Percentiles rank a stretch among this genome's conserved stretches.
phyloP scores from a whole-genome alignment of 2,329 filamentous ascomycete genomes.

The Fusarium irregulare region DNA sequence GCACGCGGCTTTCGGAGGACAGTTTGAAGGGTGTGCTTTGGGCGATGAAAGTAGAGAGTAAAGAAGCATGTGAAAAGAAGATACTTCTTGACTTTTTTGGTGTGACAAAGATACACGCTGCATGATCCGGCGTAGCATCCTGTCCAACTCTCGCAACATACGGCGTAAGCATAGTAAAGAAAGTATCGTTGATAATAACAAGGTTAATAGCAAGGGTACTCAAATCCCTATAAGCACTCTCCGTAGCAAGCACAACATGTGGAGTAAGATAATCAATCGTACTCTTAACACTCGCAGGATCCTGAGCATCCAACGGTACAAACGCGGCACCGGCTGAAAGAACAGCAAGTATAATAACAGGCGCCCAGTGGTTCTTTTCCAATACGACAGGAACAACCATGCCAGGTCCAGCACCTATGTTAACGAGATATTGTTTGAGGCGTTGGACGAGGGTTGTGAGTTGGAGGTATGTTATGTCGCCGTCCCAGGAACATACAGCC shows the following conservation, averaged over 20 bases:
- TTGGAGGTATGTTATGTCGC: conserved; percentile 56
- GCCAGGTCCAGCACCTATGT: conserved; percentile 62
- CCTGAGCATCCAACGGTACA: conserved; percentile 61
- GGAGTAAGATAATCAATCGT: conserved; percentile 59
- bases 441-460: conserved; percentile 53
- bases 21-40: conserved; percentile 64
- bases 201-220: conserved; percentile 55
- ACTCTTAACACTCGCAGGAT: conserved; percentile 55
- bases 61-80: conserved; percentile 64
- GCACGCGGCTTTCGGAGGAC: conserved; percentile 62
- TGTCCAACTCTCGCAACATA: conserved; percentile 47
- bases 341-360: conserved; percentile 75
- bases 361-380: conserved; percentile 75
- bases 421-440: conserved; percentile 59
- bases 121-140: conserved; percentile 56
- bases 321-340: conserved; percentile 69
- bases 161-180: conserved; percentile 52
- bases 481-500: conserved; percentile 60
- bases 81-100: conserved; percentile 68
- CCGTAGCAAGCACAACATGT: conserved; percentile 58
- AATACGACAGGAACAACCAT: conserved; percentile 74
- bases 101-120: conserved; percentile 71
- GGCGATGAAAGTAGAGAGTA: conserved; percentile 65
- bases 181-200: conserved; percentile 56
- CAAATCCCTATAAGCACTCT: conserved; percentile 55